Conservation (phyloP, 2,329 filamentous ascomycete species). For the Raffaelea deltoideospora region DNA sequence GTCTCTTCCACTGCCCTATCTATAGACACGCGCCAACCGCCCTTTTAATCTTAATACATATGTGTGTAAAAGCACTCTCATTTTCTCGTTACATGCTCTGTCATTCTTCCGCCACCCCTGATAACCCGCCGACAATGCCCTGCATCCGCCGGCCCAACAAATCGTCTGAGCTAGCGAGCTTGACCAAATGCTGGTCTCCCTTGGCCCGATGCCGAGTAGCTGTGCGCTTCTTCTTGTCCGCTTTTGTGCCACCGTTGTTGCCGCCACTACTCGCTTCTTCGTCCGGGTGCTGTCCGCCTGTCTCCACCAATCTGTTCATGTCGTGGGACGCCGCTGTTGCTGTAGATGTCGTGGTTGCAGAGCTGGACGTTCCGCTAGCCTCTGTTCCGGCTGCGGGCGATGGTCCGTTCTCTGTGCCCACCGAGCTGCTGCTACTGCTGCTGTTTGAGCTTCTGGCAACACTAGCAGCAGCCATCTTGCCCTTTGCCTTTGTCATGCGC, state of each 20-base stretch:
- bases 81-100: too few species aligned
- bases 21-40: too few species aligned
- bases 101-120: conserved; percentile 29
- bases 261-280: neutral
- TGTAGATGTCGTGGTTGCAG: neutral
- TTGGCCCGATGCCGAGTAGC: conserved; percentile 15
- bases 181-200: conserved; percentile 28
- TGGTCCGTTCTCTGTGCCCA: too few species aligned
- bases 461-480: too few species aligned
- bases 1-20: too few species aligned
- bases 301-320: too few species aligned
- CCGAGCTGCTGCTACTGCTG: too few species aligned
- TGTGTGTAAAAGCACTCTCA: too few species aligned
- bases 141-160: conserved; percentile 42
- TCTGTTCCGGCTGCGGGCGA: too few species aligned
- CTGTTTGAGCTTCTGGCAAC: too few species aligned
- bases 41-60: too few species aligned
- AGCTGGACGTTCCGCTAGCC: neutral
- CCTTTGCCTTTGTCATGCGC: conserved; percentile 34
- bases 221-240: conserved; percentile 16
- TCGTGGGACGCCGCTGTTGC: neutral
- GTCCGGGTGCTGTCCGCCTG: neutral
- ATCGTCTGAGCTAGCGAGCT: conserved; percentile 42
- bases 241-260: conserved; percentile 1
- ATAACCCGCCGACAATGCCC: conserved; percentile 37